phyloP scores from a whole-genome alignment of 2,329 filamentous ascomycete genomes.

The Davidsoniella virescens region DNA sequence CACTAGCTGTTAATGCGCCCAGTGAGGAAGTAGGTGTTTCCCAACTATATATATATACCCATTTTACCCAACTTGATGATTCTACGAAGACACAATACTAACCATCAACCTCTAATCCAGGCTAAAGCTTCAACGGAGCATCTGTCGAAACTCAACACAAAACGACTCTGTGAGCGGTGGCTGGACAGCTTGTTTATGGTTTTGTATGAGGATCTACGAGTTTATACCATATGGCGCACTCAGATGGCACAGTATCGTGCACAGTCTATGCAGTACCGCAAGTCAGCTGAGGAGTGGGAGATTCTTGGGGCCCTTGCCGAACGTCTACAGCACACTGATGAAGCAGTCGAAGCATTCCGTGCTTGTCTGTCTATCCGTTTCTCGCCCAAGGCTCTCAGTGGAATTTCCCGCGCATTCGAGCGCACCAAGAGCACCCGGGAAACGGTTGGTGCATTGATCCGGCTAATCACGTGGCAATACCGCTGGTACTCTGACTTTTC shows the following conservation, averaged over 20 bases:
- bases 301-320: constrained; percentile 87
- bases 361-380: constrained; percentile 77
- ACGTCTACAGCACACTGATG: constrained; percentile 77
- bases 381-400: constrained; percentile 79
- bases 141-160: constrained; percentile 88
- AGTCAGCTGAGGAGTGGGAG: constrained; percentile 95
- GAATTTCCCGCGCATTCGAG: constrained; percentile 67
- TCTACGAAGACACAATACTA: not conserved
- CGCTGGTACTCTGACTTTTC: constrained; percentile 99
- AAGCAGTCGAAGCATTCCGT: constrained; percentile 85
- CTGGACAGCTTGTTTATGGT: constrained; percentile 99
- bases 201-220: constrained; percentile 88
- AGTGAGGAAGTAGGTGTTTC: constrained; percentile 1
- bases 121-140: constrained; percentile 45
- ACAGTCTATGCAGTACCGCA: constrained; percentile 90
- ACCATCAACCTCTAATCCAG: not conserved
- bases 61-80: not conserved
- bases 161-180: constrained; percentile 93
- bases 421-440: constrained; percentile 63
- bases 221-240: constrained; percentile 98
- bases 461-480: constrained; percentile 94
- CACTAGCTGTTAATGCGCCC: constrained; percentile 3
- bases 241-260: constrained; percentile 93
- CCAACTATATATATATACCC: not conserved
- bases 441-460: constrained; percentile 70